A percentile compares a stretch with the other conserved stretches of the same genome.
Evolutionary conservation across 2,329 filamentous ascomycete genomes (phyloP).

Genomic region (Chrysosporium queenslandicum): DNA sequence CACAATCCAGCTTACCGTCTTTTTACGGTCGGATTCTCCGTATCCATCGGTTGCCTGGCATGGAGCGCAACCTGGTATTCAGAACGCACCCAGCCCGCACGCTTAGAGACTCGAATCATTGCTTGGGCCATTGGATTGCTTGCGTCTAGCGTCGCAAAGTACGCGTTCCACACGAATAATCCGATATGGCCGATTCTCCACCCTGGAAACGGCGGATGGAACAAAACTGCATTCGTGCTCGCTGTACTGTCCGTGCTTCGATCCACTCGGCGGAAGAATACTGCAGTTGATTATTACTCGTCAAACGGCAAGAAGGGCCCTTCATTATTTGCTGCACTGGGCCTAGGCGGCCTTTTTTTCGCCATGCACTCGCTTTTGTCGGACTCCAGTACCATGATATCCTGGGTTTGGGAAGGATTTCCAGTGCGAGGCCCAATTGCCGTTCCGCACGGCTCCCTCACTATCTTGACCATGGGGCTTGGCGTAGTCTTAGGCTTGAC

Average conservation of each 20-base stretch:
- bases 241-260: constrained; percentile 65
- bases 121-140: constrained; percentile 75
- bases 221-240: constrained; percentile 67
- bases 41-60: constrained; percentile 68
- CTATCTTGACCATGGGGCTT: constrained; percentile 73
- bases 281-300: constrained; percentile 42
- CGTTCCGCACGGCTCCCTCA: constrained; percentile 81
- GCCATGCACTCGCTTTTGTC: constrained; percentile 85
- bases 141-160: constrained; percentile 79
- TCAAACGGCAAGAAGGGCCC: constrained; percentile 54
- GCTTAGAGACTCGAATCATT: constrained; percentile 70
- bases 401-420: constrained; percentile 96
- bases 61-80: constrained; percentile 76
- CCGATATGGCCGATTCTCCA: constrained; percentile 95
- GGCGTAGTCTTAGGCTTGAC: constrained; percentile 70
- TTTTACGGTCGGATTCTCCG: constrained; percentile 68
- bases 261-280: constrained; percentile 58
- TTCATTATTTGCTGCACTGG: constrained; percentile 60
- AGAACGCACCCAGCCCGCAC: constrained; percentile 61
- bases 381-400: constrained; percentile 96
- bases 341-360: constrained; percentile 77
- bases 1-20: constrained; percentile 64
- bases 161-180: constrained; percentile 89
- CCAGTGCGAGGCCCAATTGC: constrained; percentile 79
- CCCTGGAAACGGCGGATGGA: constrained; percentile 80